These are phyloP conservation scores for Epichloe hybrida DNA, from an alignment of 2,329 filamentous ascomycete genomes.

Conservation along the genomic window DNA sequence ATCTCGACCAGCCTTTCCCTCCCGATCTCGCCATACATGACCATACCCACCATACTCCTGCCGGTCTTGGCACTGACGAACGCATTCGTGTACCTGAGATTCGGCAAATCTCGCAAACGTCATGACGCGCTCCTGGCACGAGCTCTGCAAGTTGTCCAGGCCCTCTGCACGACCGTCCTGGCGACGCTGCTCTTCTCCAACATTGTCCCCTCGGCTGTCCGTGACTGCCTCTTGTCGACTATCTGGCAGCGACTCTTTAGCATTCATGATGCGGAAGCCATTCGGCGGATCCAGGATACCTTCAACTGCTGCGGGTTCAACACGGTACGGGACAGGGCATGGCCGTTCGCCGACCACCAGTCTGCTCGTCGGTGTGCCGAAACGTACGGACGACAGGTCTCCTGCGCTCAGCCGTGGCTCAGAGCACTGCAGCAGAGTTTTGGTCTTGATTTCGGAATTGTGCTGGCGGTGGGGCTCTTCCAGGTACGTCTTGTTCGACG, in stretches of 20 bases:
- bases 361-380: constrained; percentile 24
- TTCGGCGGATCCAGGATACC: constrained; percentile 46
- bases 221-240: constrained; percentile 8
- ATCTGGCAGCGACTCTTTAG: constrained; percentile 12
- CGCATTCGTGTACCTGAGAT: not conserved
- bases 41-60: constrained; percentile 1
- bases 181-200: constrained; percentile 10
- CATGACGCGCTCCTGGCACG: not conserved
- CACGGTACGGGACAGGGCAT: constrained; percentile 40
- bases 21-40: constrained; percentile 1
- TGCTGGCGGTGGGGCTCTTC: constrained; percentile 33
- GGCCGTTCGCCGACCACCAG: constrained; percentile 35
- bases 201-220: constrained; percentile 4
- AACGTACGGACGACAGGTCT: constrained; percentile 25
- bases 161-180: constrained; percentile 5
- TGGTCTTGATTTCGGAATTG: constrained; percentile 34
- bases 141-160: constrained; percentile 5
- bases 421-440: constrained; percentile 16
- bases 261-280: constrained; percentile 30
- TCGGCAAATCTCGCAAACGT: not conserved
- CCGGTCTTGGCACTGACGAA: constrained; percentile 1
- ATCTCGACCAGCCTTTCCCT: constrained; percentile 1
- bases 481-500: constrained; percentile 22
- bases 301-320: constrained; percentile 50
- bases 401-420: constrained; percentile 39